phyloP scores from a whole-genome alignment of 148 eudicot species.

The Fagopyrum tataricum region DNA sequence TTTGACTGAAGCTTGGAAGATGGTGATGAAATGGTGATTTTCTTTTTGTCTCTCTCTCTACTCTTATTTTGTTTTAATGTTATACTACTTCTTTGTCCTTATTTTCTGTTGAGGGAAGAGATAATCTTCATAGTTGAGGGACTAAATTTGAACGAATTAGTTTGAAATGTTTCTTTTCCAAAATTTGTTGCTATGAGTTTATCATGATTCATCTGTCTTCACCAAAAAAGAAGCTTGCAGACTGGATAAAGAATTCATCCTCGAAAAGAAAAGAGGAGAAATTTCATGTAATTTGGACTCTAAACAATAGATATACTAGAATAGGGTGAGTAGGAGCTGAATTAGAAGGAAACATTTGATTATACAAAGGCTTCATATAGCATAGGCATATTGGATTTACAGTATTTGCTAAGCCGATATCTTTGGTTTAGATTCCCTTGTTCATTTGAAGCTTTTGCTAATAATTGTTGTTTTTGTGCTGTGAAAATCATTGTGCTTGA shows the following conservation, averaged over 20 bases:
- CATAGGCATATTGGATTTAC: not conserved
- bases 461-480: not conserved
- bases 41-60: not conserved
- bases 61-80: not conserved
- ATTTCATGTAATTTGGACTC: not conserved
- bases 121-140: not conserved
- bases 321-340: not conserved
- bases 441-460: not conserved
- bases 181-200: not conserved
- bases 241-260: not conserved
- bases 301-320: not conserved
- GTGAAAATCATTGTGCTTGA: not conserved
- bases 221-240: not conserved
- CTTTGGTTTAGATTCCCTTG: not conserved
- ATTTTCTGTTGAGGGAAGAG: not conserved
- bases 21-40: constrained; percentile 7
- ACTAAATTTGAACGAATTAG: constrained; percentile 8
- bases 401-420: not conserved
- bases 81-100: not conserved
- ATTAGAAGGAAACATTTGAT: not conserved
- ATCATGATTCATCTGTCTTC: not conserved
- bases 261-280: not conserved
- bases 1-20: not conserved
- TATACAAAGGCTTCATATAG: not conserved
- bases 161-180: not conserved